Evolutionary conservation across 495 filamentous ascomycete species (phyloP).

Genomic region (Cladorrhinum samala): DNA sequence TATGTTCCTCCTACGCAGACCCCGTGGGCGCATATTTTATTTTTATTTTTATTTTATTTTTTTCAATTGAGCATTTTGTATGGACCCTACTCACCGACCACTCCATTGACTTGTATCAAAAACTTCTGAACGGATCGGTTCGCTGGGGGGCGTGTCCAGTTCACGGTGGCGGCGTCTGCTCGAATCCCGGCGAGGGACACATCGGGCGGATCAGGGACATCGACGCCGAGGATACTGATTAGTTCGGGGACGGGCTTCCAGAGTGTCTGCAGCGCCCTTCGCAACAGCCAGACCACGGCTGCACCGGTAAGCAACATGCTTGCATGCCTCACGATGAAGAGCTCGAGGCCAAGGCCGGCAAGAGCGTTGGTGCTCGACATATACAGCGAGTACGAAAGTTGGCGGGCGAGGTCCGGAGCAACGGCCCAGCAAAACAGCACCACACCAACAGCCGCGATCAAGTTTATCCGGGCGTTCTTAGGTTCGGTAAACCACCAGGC

Average conservation of each 20-base stretch:
- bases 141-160: conserved; percentile 77
- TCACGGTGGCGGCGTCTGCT: conserved; percentile 78
- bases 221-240: conserved; percentile 83
- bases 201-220: conserved; percentile 83
- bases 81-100: conserved; percentile 59
- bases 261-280: conserved; percentile 77
- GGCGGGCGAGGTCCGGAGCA: conserved; percentile 38
- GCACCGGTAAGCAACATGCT: conserved; percentile 42
- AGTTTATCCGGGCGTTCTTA: conserved; percentile 39
- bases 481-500: conserved; percentile 45
- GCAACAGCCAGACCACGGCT: conserved; percentile 56
- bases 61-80: no score
- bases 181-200: conserved; percentile 89
- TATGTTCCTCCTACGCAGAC: neutral
- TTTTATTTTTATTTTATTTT: neutral
- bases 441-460: conserved; percentile 41
- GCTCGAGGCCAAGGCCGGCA: conserved; percentile 32
- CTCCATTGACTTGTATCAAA: conserved; percentile 86
- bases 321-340: conserved; percentile 34
- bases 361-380: conserved; percentile 27
- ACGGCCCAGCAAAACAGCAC: conserved; percentile 42
- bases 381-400: conserved; percentile 32
- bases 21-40: neutral
- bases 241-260: conserved; percentile 86
- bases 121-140: conserved; percentile 78